Percentiles rank a stretch among this genome's conserved stretches.
phyloP scores from a whole-genome alignment of 176 grass and related monocot species.

The Pontederia crassipes region DNA sequence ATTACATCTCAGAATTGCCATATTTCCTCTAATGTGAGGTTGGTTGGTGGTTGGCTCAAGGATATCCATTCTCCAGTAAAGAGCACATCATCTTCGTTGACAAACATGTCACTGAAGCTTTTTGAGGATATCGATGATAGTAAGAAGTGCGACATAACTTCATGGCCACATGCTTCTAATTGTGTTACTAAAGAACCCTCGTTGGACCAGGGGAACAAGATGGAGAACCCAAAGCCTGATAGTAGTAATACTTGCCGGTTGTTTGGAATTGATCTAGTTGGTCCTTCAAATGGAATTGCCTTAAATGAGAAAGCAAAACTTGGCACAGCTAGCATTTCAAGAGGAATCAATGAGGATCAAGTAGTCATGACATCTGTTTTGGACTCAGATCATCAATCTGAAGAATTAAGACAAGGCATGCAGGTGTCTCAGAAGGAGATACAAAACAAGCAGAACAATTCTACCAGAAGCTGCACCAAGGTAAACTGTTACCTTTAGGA shows the following conservation, averaged over 20 bases:
- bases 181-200: conserved; percentile 12
- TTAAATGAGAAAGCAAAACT: not conserved
- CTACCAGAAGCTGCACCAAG: conserved; percentile 32
- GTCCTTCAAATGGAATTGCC: not conserved
- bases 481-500: conserved; percentile 5
- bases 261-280: conserved; percentile 21
- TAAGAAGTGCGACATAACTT: conserved; percentile 11
- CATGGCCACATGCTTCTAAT: conserved; percentile 11
- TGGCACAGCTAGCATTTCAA: not conserved
- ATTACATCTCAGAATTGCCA: not conserved
- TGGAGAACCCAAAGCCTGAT: not conserved
- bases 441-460: conserved; percentile 24
- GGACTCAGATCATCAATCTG: conserved; percentile 15
- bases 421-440: conserved; percentile 25
- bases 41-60: conserved; percentile 25
- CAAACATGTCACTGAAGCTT: conserved; percentile 23
- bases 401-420: conserved; percentile 14
- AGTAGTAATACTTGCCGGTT: not conserved
- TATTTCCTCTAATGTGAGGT: not conserved
- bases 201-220: not conserved
- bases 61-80: conserved; percentile 16
- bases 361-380: conserved; percentile 4
- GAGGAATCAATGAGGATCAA: conserved; percentile 12
- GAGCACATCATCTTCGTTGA: conserved; percentile 20
- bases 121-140: conserved; percentile 6